Conservation (phyloP, 129 eudicot species). For the Flaveria trinervia region DNA sequence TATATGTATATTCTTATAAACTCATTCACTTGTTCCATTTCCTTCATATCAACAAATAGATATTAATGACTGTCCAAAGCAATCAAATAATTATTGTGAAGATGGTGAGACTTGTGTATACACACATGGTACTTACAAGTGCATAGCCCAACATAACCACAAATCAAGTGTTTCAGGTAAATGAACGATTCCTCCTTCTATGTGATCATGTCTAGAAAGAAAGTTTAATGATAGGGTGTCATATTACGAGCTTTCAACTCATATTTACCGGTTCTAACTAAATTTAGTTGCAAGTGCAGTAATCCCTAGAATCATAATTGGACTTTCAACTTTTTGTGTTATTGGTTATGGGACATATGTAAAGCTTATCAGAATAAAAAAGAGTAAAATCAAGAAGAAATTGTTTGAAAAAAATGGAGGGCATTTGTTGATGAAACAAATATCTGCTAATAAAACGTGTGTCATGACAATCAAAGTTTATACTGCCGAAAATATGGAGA, state of each 20-base stretch:
- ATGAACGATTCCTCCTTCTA: neutral
- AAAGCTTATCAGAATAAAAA: constrained; percentile 15
- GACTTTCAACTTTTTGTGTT: constrained; percentile 13
- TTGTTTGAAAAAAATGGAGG: constrained; percentile 38
- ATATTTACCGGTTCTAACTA: neutral
- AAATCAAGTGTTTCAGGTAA: constrained; percentile 28
- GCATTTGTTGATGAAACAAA: constrained; percentile 24
- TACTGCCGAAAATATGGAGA: constrained; percentile 27
- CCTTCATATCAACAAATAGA: too few species aligned
- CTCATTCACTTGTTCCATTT: too few species aligned
- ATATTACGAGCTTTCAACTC: too few species aligned
- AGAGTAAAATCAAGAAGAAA: constrained; percentile 5
- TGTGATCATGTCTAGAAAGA: neutral
- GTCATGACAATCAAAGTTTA: constrained; percentile 24
- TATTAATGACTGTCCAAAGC: constrained; percentile 13
- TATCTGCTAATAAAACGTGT: constrained; percentile 12
- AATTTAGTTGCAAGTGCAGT: neutral
- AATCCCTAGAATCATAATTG: constrained; percentile 12
- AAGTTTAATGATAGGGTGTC: too few species aligned
- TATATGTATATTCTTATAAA: too few species aligned
- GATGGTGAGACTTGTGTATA: constrained; percentile 21
- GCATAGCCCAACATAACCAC: constrained; percentile 24
- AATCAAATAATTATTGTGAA: constrained; percentile 28
- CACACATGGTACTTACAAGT: constrained; percentile 30
- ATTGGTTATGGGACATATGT: constrained; percentile 5